A percentile compares a stretch with the other conserved stretches of the same genome.
Conservation (phyloP, 2,329 filamentous ascomycete species). For the Rachicladosporium sp. region DNA sequence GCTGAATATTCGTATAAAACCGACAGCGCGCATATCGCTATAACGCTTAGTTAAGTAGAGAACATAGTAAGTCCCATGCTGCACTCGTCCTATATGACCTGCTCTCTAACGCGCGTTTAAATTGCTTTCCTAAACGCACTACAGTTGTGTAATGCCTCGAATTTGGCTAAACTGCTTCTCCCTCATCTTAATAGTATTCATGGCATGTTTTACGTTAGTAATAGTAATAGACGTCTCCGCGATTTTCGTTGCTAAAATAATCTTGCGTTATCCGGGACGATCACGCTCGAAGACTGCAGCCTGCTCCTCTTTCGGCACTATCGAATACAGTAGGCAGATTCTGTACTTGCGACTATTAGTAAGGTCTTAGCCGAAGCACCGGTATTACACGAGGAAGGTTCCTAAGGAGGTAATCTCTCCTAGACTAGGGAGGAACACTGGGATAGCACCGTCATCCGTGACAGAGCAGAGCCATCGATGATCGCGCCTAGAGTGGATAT, state of each 20-base stretch:
- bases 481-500: too few species aligned
- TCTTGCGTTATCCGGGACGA: constrained; percentile 23
- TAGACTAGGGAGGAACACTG: constrained; percentile 38
- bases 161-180: constrained; percentile 29
- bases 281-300: constrained; percentile 28
- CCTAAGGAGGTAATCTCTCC: constrained; percentile 26
- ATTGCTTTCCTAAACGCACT: constrained; percentile 35
- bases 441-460: constrained; percentile 32
- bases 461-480: constrained; percentile 23
- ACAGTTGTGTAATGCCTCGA: constrained; percentile 26
- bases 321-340: constrained; percentile 37
- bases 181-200: constrained; percentile 36
- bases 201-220: constrained; percentile 38
- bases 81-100: constrained; percentile 38
- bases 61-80: constrained; percentile 38
- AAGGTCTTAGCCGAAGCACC: constrained; percentile 21
- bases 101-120: constrained; percentile 37
- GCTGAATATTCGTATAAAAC: constrained; percentile 30
- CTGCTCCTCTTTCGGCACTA: constrained; percentile 30
- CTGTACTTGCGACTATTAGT: constrained; percentile 27
- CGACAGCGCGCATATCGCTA: constrained; percentile 22
- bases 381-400: constrained; percentile 16
- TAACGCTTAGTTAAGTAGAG: constrained; percentile 30
- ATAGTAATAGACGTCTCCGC: constrained; percentile 41
- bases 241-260: constrained; percentile 40